Percentiles rank a stretch among this genome's conserved stretches.
These are phyloP conservation scores for Pseudonitzschia multiseries DNA, from an alignment of 108 stramenopile species.

Conservation along the genomic window DNA sequence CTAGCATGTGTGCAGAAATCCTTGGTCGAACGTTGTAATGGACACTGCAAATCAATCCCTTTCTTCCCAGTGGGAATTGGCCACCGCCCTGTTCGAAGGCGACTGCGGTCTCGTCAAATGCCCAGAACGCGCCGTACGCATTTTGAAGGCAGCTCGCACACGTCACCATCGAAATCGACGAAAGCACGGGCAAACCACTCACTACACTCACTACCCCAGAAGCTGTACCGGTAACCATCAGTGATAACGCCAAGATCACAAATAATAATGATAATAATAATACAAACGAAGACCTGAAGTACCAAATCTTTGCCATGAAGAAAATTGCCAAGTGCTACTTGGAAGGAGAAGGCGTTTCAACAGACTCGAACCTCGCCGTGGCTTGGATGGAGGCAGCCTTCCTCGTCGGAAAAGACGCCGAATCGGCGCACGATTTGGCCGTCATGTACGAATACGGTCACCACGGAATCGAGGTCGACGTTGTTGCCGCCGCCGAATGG, in stretches of 20 bases:
- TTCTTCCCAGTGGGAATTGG: constrained; percentile 73
- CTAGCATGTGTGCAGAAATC: constrained; percentile 71
- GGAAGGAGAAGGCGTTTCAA: constrained; percentile 49
- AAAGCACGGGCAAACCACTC: constrained; percentile 23
- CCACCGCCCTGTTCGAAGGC: constrained; percentile 47
- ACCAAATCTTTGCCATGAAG: constrained; percentile 59
- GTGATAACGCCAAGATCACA: constrained; percentile 22
- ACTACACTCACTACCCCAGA: constrained; percentile 5
- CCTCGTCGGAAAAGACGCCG: constrained; percentile 52
- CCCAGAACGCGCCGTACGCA: constrained; percentile 53
- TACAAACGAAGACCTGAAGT: no score
- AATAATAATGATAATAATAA: no score
- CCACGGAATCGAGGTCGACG: constrained; percentile 64
- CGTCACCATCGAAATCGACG: constrained; percentile 37
- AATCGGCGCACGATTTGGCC: constrained; percentile 75
- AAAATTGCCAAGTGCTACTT: constrained; percentile 64
- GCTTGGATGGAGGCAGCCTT: constrained; percentile 76
- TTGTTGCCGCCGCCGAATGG: constrained; percentile 81
- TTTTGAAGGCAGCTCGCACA: constrained; percentile 54
- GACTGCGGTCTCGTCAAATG: constrained; percentile 57
- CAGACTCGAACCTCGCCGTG: constrained; percentile 43
- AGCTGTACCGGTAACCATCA: not conserved
- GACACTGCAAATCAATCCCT: constrained; percentile 66
- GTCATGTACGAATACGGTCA: constrained; percentile 78
- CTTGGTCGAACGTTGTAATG: constrained; percentile 57